phyloP scores from a whole-genome alignment of 768 basidiomycete species.

The Mycena albidolilacea region DNA sequence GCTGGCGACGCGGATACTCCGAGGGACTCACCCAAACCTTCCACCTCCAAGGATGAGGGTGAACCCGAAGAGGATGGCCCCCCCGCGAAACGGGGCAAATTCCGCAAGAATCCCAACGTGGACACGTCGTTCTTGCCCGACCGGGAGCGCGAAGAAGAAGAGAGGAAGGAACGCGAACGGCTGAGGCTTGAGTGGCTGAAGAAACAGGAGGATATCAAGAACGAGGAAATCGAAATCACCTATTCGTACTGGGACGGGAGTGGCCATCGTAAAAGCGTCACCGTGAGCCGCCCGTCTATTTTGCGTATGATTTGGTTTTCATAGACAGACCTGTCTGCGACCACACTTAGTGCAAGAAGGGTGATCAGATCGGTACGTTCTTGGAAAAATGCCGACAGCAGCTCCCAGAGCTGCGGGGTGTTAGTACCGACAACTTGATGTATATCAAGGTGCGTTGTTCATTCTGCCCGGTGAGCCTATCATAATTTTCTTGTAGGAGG shows the following conservation, averaged over 20 bases:
- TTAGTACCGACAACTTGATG: slow-evolving; percentile 97
- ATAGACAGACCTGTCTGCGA: slow-evolving; percentile 10
- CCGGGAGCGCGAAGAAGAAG: slow-evolving; percentile 95
- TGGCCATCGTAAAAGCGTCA: slow-evolving; percentile 94
- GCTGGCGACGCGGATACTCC: slow-evolving; percentile 58
- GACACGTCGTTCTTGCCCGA: slow-evolving; percentile 99
- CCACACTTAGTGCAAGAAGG: slow-evolving; percentile 93
- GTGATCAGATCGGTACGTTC: slow-evolving; percentile 89
- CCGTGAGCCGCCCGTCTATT: slow-evolving; percentile 65
- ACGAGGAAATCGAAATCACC: slow-evolving; percentile 88
- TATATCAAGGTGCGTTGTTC: slow-evolving; percentile 83
- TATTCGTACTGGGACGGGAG: slow-evolving; percentile 99
- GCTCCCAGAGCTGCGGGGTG: slow-evolving; percentile 91
- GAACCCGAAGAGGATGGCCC: slow-evolving; percentile 63
- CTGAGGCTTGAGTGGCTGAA: slow-evolving; percentile 93
- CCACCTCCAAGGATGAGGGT: slow-evolving; percentile 53
- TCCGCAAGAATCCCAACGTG: slow-evolving; percentile 95
- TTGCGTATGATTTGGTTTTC: slow-evolving; percentile 1
- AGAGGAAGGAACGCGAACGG: slow-evolving; percentile 90
- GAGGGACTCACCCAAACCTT: slow-evolving; percentile 46
- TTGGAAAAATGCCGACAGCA: slow-evolving; percentile 94
- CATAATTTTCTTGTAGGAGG: slow-evolving; percentile 73
- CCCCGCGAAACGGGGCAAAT: slow-evolving; percentile 78
- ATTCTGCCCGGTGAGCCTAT: neutral
- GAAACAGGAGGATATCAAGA: slow-evolving; percentile 72